Base-by-base conservation (phyloP, 352 stramenopile species). In the Phytophthora podocarpi region DNA sequence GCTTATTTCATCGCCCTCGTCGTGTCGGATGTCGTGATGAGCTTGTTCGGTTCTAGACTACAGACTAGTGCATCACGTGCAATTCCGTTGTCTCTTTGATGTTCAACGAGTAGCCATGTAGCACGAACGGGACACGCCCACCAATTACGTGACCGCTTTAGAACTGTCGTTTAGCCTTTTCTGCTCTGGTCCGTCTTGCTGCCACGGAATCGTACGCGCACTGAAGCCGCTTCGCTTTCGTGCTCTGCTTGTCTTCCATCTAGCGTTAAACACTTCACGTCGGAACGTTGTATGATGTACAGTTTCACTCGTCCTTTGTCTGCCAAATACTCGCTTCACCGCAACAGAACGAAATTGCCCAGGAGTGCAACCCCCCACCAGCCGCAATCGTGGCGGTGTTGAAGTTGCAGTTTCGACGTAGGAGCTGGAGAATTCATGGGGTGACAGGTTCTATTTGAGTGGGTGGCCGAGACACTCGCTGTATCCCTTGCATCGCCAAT, bases 311-410 rank as follows among this genome's bases (percentile, higher is more conserved):
- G 5, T 9, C 5, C 21, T 24, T 15, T n/a, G n/a, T 67, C 49
- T 3, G 34, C 34, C 16, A 67, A 20, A 20, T 67, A 67, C 11
- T 59, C 47, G 13, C 31, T 52, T 3, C 49, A 16, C n/a, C 49
- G 12, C 0, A 67, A 24, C 18, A 67, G 15, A 35, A 62, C 61
- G 59, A 62, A 62, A 20, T 52, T 61, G 42, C 59, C 49, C 49
- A 67, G 9, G 49, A 57, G 41, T 42, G 42, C 55, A 57, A 46
- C 45, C 56, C 56, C 55, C 43, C 43, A 67, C 10, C 60, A 24
- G 8, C 56, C 40, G 48, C 48, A 35, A 16, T 67, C 58, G n/a
- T 60, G 58, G 34, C n/a, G 12, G 7, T 48, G 8, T 7, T 32
- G 35, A 60, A 60, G 20, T 67, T 26, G 26, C 48, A 45, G 3